These are phyloP conservation scores for Colletotrichum caudatum DNA, from an alignment of 2,329 filamentous ascomycete species.

Conservation along the genomic window DNA sequence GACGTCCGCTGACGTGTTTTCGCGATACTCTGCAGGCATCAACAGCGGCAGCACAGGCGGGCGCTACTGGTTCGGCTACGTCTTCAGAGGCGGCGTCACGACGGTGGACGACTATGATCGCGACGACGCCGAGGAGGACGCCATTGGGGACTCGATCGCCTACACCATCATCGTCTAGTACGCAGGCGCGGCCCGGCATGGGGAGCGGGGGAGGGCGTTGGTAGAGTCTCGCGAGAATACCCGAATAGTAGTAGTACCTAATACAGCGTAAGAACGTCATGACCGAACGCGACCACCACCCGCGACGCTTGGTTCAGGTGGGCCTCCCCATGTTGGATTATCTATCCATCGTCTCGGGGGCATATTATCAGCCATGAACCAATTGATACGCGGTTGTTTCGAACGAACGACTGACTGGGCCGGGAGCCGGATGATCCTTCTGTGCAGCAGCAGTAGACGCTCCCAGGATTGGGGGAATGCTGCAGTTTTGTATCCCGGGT, in stretches of 20 bases:
- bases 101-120: neutral
- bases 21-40: neutral
- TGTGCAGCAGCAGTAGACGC: no score
- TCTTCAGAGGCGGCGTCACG: neutral
- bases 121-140: neutral
- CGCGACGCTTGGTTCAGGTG: neutral
- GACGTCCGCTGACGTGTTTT: neutral
- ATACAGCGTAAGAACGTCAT: neutral
- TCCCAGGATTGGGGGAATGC: no score
- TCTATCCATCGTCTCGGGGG: no score
- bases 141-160: neutral
- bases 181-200: no score
- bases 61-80: neutral
- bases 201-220: neutral
- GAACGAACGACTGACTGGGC: no score
- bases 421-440: no score
- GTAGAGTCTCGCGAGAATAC: neutral
- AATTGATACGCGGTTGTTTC: no score
- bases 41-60: conserved; percentile 15
- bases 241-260: neutral
- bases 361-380: no score
- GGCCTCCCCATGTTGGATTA: no score
- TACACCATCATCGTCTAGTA: conserved; percentile 1
- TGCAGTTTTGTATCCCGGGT: no score
- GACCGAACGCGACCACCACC: neutral